phyloP scores from a whole-genome alignment of 2,329 filamentous ascomycete species.

The Fusarium coffeatum region DNA sequence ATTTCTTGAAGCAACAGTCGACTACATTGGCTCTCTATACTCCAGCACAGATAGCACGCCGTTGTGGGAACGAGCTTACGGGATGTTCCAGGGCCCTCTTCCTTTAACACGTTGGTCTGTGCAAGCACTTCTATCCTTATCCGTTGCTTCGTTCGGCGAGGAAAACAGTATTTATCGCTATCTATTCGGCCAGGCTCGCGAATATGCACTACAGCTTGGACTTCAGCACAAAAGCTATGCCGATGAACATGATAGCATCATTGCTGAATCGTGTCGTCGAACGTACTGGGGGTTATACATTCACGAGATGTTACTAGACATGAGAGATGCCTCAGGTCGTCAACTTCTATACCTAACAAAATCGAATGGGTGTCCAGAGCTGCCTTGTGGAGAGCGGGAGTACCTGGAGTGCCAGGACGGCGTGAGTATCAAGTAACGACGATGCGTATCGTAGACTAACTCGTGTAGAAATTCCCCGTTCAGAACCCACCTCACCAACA shows the following conservation, averaged over 20 bases:
- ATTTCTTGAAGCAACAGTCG: conserved; percentile 25
- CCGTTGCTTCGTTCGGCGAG: conserved; percentile 36
- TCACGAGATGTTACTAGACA: conserved; percentile 35
- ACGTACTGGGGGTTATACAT: conserved; percentile 44
- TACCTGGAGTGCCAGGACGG: conserved; percentile 41
- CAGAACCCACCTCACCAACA: conserved; percentile 1
- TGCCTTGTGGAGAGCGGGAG: conserved; percentile 45
- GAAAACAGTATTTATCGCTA: neutral
- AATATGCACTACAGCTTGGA: conserved; percentile 31
- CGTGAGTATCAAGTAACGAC: conserved; percentile 16
- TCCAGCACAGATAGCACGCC: conserved; percentile 10
- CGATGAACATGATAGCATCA: conserved; percentile 19
- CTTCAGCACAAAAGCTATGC: conserved; percentile 39
- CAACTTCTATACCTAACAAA: conserved; percentile 18
- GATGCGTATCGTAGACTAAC: conserved; percentile 3
- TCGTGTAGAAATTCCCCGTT: conserved; percentile 28
- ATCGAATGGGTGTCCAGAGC: conserved; percentile 22
- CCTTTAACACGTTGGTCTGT: conserved; percentile 40
- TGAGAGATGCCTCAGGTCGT: conserved; percentile 21
- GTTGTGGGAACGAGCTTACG: conserved; percentile 25
- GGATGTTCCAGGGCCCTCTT: conserved; percentile 26
- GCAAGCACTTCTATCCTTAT: conserved; percentile 38
- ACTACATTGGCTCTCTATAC: conserved; percentile 42
- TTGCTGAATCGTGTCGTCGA: conserved; percentile 43
- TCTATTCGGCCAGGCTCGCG: conserved; percentile 23